Conservation (phyloP, 495 filamentous ascomycete species). For the Hypoxylon fuscum region DNA sequence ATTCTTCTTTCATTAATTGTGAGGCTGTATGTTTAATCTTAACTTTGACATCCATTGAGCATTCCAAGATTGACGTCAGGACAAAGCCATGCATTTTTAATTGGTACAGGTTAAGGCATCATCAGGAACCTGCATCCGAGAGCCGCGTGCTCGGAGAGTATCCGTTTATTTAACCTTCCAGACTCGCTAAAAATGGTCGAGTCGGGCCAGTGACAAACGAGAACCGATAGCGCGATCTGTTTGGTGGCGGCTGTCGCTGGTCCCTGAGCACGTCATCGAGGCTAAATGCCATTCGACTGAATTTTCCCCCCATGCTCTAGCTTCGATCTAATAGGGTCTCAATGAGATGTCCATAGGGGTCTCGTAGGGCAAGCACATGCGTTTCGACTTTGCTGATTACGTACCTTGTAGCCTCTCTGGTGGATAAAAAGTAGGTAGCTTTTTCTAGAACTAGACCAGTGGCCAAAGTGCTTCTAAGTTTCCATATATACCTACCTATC, state of each 20-base stretch:
- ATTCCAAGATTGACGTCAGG: too few relatives aligned
- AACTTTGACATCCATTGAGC: too few relatives aligned
- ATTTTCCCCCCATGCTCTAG: constrained; percentile 24
- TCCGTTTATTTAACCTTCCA: constrained; percentile 1
- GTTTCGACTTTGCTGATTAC: constrained; percentile 17
- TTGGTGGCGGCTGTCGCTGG: constrained; percentile 35
- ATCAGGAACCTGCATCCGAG: constrained; percentile 27
- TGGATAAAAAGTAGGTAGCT: not conserved
- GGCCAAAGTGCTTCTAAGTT: not conserved
- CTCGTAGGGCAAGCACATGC: not conserved
- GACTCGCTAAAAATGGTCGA: constrained; percentile 5
- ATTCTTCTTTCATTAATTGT: too few relatives aligned
- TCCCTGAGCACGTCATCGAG: constrained; percentile 57
- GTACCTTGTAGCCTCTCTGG: constrained; percentile 26
- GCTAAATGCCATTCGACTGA: constrained; percentile 45
- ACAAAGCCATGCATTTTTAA: too few relatives aligned
- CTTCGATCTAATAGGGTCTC: constrained; percentile 14
- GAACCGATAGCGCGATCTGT: constrained; percentile 22
- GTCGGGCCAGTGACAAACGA: constrained; percentile 28
- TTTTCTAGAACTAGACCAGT: not conserved
- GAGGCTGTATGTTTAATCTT: too few relatives aligned
- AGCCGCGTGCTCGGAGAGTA: constrained; percentile 20
- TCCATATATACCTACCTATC: not conserved
- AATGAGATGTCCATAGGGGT: not conserved
- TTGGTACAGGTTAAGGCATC: constrained; percentile 31